phyloP scores from a whole-genome alignment of 2,329 filamentous ascomycete species.

The Penicillium psychrosexuale region DNA sequence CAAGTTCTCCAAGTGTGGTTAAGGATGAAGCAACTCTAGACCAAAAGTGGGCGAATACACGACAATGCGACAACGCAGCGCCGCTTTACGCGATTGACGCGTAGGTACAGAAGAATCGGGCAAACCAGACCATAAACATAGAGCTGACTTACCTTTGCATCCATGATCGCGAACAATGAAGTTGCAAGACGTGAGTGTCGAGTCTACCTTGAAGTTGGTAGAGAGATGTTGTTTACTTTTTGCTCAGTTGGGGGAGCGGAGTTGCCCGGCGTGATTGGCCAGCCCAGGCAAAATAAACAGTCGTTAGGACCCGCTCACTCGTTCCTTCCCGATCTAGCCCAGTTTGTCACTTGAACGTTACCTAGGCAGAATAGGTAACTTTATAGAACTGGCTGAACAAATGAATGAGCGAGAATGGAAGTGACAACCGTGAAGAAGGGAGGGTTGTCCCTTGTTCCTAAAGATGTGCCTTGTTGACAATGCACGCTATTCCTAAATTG shows the following conservation, averaged over 20 bases:
- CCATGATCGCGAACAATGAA: constrained; percentile 36
- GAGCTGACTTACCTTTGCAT: constrained; percentile 44
- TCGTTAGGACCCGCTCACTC: constrained; percentile 4
- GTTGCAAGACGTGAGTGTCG: constrained; percentile 2
- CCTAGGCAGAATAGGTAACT: background rate
- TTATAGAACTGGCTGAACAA: background rate
- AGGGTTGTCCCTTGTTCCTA: constrained; percentile 2
- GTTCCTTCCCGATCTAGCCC: background rate
- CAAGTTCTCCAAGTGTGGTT: background rate
- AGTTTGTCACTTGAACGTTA: background rate
- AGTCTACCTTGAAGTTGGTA: background rate
- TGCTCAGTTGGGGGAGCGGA: constrained; percentile 22
- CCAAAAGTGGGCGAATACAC: background rate
- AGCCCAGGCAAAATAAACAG: constrained; percentile 26
- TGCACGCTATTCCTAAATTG: constrained; percentile 1
- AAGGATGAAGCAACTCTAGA: background rate
- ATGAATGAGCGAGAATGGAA: background rate
- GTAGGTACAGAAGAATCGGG: background rate
- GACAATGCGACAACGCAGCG: background rate
- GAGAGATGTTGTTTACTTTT: constrained; percentile 26
- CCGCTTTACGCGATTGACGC: background rate
- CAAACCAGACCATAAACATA: constrained; percentile 8
- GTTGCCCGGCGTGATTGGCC: constrained; percentile 18
- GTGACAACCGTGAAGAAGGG: background rate
- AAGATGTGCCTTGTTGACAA: constrained; percentile 2